Evolutionary conservation across 192 early-diverging fungal genomes (phyloP), one percentile per base, ranked within the genome.

Genomic region (Thoreauomyces humboldtii): DNA sequence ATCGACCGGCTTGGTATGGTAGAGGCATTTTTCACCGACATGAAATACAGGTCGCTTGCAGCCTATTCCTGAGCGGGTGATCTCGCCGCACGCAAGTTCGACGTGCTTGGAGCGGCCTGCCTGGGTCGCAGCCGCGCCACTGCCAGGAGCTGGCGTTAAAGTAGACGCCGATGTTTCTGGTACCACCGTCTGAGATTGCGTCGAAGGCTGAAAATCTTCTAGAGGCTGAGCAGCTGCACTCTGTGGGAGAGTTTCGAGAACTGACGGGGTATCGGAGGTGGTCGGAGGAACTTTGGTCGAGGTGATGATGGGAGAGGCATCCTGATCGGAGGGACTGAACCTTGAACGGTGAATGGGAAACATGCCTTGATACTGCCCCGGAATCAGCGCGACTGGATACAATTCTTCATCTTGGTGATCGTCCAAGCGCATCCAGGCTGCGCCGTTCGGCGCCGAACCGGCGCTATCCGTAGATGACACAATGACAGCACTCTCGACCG

Each of bases 311-410:
- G 50, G 50, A n/a, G 9, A 12, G 6, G 25, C 50, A 2, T 22
- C 29, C 3, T 15, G 25, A 2, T 52, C 50, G 27, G 25, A 2
- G 4, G 29, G 27, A 27, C 27, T 31, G n/a, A 51, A 35, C 12
- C 44, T 19, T 34, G 50, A 21, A n/a, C 31, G 6, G 50, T 76
- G 78, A 61, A 81, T 32, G 9, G 76, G 58, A 43, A 60, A 51
- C 11, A 61, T 59, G 7, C 61, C 77, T 45, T 83, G 81, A 65
- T 79, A 78, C 42, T 83, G 81, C 9, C 74, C 72, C 21, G 64
- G 71, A 25, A 78, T 74, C 24, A 83, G 35, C 4, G 78, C 73
- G 12, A 83, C 15, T 4, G 81, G 81, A 65, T 76, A 83, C 28
- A 35, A 7, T 12, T 54, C 44, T 7, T 54, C 69, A 22, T 65